Evolutionary conservation across 768 basidiomycete species (phyloP).

Genomic region (Mycena metata): DNA sequence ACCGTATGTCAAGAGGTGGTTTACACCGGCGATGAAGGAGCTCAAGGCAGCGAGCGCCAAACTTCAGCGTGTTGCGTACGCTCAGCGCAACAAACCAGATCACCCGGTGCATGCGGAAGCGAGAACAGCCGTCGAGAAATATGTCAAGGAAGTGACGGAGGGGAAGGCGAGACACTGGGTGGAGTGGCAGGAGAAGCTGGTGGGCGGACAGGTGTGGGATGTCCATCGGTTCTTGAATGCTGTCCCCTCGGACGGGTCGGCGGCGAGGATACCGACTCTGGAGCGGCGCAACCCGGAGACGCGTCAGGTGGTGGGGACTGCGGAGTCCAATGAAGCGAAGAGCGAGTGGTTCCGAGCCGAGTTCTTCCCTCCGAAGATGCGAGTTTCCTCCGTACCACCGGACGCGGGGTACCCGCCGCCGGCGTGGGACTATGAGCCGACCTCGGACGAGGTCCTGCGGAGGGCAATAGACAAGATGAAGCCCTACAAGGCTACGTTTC

Average conservation of each 20-base stretch:
- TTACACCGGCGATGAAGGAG: slow-evolving; percentile 45
- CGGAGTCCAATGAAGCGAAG: slow-evolving; percentile 44
- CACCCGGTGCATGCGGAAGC: slow-evolving; percentile 43
- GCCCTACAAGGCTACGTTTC: slow-evolving; percentile 51
- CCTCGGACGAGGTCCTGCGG: slow-evolving; percentile 46
- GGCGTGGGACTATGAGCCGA: slow-evolving; percentile 29
- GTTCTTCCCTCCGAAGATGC: slow-evolving; percentile 47
- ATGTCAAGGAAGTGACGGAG: slow-evolving; percentile 25
- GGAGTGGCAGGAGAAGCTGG: slow-evolving; percentile 43
- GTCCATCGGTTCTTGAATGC: slow-evolving; percentile 35
- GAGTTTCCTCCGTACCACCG: slow-evolving; percentile 4
- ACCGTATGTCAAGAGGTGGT: slow-evolving; percentile 51
- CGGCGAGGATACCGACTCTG: slow-evolving; percentile 45
- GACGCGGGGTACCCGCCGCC: slow-evolving; percentile 45
- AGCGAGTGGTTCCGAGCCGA: slow-evolving; percentile 33
- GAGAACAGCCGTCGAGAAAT: neutral
- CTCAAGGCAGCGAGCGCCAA: slow-evolving; percentile 34
- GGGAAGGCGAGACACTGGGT: slow-evolving; percentile 47
- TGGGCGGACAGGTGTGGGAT: neutral
- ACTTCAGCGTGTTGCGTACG: slow-evolving; percentile 29
- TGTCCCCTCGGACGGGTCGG: slow-evolving; percentile 44
- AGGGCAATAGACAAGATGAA: slow-evolving; percentile 44
- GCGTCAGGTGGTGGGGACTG: neutral
- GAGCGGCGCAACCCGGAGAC: neutral
- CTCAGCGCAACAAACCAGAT: slow-evolving; percentile 9